Evolutionary conservation across 1,284 basidiomycete species (phyloP).

Genomic region (Fomitopsis pinicola): DNA sequence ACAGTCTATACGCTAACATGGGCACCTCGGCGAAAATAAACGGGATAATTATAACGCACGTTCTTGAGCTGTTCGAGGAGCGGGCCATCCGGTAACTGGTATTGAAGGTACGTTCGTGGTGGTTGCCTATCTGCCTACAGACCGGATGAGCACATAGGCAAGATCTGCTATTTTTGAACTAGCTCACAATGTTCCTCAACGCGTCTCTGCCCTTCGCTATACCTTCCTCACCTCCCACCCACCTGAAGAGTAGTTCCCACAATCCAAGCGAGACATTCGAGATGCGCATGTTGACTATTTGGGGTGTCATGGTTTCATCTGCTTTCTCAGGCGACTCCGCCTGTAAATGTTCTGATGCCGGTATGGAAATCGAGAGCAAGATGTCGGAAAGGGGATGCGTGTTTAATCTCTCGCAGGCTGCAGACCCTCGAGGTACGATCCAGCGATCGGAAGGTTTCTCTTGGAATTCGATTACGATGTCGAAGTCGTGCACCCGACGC

Average conservation of each 20-base stretch:
- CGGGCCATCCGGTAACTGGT: constrained; percentile 51
- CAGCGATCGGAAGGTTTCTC: constrained; percentile 58
- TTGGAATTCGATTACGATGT: constrained; percentile 65
- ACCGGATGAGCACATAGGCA: constrained; percentile 5
- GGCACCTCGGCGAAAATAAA: background rate
- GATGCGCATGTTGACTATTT: constrained; percentile 45
- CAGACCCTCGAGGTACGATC: constrained; percentile 58
- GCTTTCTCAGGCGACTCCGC: constrained; percentile 14
- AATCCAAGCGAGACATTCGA: constrained; percentile 39
- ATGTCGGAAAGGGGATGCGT: constrained; percentile 12
- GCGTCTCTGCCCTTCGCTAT: constrained; percentile 37
- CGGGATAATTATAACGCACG: constrained; percentile 30
- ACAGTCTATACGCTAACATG: constrained; percentile 33
- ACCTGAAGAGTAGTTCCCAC: constrained; percentile 51
- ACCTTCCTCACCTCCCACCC: constrained; percentile 51
- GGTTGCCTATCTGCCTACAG: constrained; percentile 31
- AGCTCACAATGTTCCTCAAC: constrained; percentile 38
- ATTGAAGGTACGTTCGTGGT: constrained; percentile 48
- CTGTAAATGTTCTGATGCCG: constrained; percentile 2
- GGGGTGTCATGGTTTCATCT: constrained; percentile 10
- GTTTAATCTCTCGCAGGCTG: constrained; percentile 38
- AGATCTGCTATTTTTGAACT: background rate
- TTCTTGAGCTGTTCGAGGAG: constrained; percentile 53
- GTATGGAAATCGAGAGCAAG: constrained; percentile 13
- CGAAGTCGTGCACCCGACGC: constrained; percentile 43